Percentiles rank a stretch among this genome's conserved stretches.
These are phyloP conservation scores for Saitozyma sp. DNA, from an alignment of 768 basidiomycete genomes.

Conservation along the genomic window DNA sequence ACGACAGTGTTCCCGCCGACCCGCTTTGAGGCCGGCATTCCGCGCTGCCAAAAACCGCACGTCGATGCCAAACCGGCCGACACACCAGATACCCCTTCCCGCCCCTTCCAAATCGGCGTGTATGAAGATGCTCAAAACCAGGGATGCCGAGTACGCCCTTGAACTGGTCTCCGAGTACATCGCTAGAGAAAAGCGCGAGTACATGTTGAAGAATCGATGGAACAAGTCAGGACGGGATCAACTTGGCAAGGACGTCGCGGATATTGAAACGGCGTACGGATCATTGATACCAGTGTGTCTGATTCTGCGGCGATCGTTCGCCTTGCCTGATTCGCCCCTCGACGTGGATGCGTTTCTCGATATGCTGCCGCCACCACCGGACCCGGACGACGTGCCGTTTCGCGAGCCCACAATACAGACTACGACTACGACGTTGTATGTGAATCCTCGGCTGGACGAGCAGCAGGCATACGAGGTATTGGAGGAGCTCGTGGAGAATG, in stretches of 20 bases:
- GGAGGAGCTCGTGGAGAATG: constrained; percentile 40
- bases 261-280: constrained; percentile 41
- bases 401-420: constrained; percentile 44
- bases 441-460: constrained; percentile 46
- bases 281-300: constrained; percentile 36
- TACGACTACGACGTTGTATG: constrained; percentile 45
- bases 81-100: constrained; percentile 39
- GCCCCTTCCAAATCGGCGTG: constrained; percentile 45
- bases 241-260: constrained; percentile 47
- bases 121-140: constrained; percentile 40
- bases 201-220: constrained; percentile 47
- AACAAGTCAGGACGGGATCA: constrained; percentile 44
- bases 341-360: constrained; percentile 41
- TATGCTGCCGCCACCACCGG: constrained; percentile 38
- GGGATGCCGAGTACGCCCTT: constrained; percentile 38
- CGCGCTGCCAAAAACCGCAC: constrained; percentile 46
- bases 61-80: constrained; percentile 27
- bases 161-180: constrained; percentile 48
- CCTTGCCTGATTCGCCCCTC: constrained; percentile 30
- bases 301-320: constrained; percentile 32
- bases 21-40: constrained; percentile 43
- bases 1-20: constrained; percentile 9
- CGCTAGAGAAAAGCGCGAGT: constrained; percentile 49
- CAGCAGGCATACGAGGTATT: constrained; percentile 26
- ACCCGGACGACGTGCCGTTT: constrained; percentile 40